These are phyloP conservation scores for Diaporthe aspalathi DNA, from an alignment of 2,329 filamentous ascomycete species.

Conservation along the genomic window DNA sequence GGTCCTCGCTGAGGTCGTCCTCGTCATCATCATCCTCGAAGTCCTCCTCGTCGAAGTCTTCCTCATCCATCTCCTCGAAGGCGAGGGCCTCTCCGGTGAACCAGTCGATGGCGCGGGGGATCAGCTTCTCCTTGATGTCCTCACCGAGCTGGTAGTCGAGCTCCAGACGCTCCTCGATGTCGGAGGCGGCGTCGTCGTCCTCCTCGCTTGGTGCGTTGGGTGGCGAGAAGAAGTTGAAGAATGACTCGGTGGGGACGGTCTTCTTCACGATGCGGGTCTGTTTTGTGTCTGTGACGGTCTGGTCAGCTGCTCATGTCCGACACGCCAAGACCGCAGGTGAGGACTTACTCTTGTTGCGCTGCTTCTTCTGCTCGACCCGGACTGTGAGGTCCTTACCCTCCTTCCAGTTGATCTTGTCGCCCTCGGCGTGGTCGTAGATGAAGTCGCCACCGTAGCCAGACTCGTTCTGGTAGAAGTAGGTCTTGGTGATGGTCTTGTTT, in stretches of 20 bases:
- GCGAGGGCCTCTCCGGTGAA: constrained; percentile 98
- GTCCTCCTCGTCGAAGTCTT: constrained; percentile 84
- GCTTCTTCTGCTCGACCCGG: constrained; percentile 98
- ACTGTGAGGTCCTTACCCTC: constrained; percentile 92
- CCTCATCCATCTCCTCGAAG: constrained; percentile 89
- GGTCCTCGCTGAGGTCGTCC: constrained; percentile 85
- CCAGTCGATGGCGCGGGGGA: constrained; percentile 98
- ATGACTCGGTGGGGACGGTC: constrained; percentile 97
- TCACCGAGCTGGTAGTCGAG: constrained; percentile 98
- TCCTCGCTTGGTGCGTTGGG: constrained; percentile 84
- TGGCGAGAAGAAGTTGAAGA: constrained; percentile 99
- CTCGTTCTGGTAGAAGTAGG: constrained; percentile 99
- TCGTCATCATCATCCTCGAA: constrained; percentile 94
- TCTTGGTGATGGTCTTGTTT: constrained; percentile 98
- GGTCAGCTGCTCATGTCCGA: not conserved
- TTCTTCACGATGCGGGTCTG: constrained; percentile 99
- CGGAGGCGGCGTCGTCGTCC: constrained; percentile 80
- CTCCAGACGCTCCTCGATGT: constrained; percentile 97
- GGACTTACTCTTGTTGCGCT: constrained; percentile 94
- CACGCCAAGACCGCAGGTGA: not conserved
- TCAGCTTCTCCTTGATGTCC: constrained; percentile 99
- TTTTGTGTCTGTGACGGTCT: constrained; percentile 81
- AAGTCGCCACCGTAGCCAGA: constrained; percentile 98
- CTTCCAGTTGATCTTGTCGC: constrained; percentile 98
- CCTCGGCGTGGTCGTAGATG: constrained; percentile 99